These are phyloP conservation scores for Komagataella pastoris DNA, from an alignment of 805 yeast species.

Conservation along the genomic window DNA sequence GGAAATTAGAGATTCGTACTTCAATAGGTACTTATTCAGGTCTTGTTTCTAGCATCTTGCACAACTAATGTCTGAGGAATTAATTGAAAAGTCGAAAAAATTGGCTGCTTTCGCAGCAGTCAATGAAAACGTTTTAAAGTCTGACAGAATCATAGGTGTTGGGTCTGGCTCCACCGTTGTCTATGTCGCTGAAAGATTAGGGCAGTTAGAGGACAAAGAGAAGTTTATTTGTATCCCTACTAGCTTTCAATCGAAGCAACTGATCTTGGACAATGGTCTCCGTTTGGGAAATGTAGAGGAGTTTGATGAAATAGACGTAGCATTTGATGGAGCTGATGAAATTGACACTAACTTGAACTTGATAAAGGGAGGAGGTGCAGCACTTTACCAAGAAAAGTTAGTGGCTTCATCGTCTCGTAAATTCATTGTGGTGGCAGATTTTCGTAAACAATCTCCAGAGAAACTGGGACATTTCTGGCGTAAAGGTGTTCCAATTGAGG, in stretches of 20 bases:
- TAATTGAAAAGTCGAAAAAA: constrained; percentile 72
- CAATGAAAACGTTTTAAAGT: constrained; percentile 63
- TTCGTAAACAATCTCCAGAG: constrained; percentile 61
- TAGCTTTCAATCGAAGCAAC: constrained; percentile 86
- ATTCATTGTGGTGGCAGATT: constrained; percentile 86
- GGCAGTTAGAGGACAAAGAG: constrained; percentile 42
- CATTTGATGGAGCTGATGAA: constrained; percentile 98
- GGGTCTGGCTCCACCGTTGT: constrained; percentile 97
- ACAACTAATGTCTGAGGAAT: constrained; percentile 1
- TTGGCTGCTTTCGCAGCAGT: constrained; percentile 88
- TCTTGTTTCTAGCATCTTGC: neutral
- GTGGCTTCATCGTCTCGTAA: constrained; percentile 71
- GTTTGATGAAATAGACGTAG: constrained; percentile 71
- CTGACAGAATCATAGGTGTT: constrained; percentile 72
- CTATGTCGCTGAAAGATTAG: constrained; percentile 91
- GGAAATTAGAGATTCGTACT: neutral
- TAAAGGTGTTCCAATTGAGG: constrained; percentile 91
- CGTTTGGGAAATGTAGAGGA: constrained; percentile 74
- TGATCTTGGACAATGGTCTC: constrained; percentile 73
- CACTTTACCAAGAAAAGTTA: constrained; percentile 89
- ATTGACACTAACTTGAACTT: constrained; percentile 71
- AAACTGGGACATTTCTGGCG: constrained; percentile 71
- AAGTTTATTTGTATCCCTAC: constrained; percentile 81
- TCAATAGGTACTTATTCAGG: neutral
- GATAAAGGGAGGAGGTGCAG: constrained; percentile 98